These are phyloP conservation scores for Monosporascus sp. DNA, from an alignment of 2,329 filamentous ascomycete genomes.

Conservation along the genomic window DNA sequence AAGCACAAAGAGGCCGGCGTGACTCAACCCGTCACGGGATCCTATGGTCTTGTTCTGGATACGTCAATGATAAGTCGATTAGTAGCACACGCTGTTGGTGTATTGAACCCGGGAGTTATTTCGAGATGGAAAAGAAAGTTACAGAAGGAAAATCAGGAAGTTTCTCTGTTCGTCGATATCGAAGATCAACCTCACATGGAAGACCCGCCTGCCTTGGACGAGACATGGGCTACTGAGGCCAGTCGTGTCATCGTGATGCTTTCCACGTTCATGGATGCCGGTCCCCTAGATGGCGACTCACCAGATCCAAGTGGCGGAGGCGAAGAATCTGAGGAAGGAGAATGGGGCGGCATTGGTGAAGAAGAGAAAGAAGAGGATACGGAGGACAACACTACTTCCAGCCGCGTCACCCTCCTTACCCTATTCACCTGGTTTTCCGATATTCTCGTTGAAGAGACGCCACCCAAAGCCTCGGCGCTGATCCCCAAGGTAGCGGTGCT, in stretches of 20 bases:
- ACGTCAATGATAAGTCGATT: slow-evolving; percentile 58
- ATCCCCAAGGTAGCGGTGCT: slow-evolving; percentile 72
- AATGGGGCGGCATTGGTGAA: slow-evolving; percentile 28
- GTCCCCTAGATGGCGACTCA: slow-evolving; percentile 40
- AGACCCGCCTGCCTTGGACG: slow-evolving; percentile 44
- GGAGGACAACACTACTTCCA: slow-evolving; percentile 26
- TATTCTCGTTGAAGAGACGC: slow-evolving; percentile 70
- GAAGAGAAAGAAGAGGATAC: slow-evolving; percentile 25
- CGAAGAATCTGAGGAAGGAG: slow-evolving; percentile 33
- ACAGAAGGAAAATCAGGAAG: slow-evolving; percentile 11
- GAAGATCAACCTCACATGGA: slow-evolving; percentile 1
- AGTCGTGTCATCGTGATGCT: slow-evolving; percentile 81
- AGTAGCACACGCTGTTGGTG: slow-evolving; percentile 30
- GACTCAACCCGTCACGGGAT: slow-evolving; percentile 59
- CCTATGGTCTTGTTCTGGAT: slow-evolving; percentile 63
- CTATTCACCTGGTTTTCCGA: slow-evolving; percentile 74
- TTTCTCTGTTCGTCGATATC: slow-evolving; percentile 4
- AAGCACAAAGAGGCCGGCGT: slow-evolving; percentile 49
- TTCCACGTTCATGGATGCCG: slow-evolving; percentile 58
- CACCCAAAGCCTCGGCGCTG: slow-evolving; percentile 57
- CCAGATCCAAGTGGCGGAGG: slow-evolving; percentile 34
- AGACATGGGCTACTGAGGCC: slow-evolving; percentile 71
- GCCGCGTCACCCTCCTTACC: slow-evolving; percentile 52
- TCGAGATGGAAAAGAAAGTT: slow-evolving; percentile 23
- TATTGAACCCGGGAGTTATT: slow-evolving; percentile 33